phyloP scores from a whole-genome alignment of 1,284 basidiomycete genomes.

The Kwoniella shivajii region DNA sequence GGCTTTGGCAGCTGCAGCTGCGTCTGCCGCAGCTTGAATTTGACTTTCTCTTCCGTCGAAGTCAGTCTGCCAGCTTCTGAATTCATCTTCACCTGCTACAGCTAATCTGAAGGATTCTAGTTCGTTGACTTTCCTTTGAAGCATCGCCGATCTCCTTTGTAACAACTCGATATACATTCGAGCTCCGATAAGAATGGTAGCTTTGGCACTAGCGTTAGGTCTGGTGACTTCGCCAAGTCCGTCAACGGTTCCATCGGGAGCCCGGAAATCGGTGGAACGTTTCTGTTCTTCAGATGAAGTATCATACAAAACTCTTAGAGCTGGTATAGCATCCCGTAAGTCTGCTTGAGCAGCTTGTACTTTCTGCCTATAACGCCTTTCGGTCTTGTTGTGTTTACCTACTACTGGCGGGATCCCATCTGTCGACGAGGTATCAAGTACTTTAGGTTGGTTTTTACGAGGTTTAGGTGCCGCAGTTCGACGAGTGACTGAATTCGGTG shows the following conservation, averaged over 20 bases:
- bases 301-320: constrained; percentile 51
- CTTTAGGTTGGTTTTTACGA: not conserved
- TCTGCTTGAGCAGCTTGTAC: constrained; percentile 53
- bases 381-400: constrained; percentile 55
- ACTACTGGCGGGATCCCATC: constrained; percentile 22
- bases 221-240: constrained; percentile 52
- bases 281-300: constrained; percentile 51
- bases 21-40: constrained; percentile 28
- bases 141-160: constrained; percentile 40
- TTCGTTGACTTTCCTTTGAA: constrained; percentile 42
- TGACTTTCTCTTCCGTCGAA: constrained; percentile 41
- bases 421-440: not conserved
- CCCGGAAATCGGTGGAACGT: constrained; percentile 44
- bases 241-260: constrained; percentile 49
- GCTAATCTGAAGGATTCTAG: constrained; percentile 39
- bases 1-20: constrained; percentile 18
- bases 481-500: no score
- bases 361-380: constrained; percentile 53
- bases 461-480: not conserved
- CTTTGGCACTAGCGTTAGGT: constrained; percentile 52
- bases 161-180: constrained; percentile 53
- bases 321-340: constrained; percentile 53
- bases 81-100: constrained; percentile 40
- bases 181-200: constrained; percentile 52
- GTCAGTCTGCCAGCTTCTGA: constrained; percentile 36